Evolutionary conservation across 2,329 filamentous ascomycete species (phyloP).

Genomic region (Microdochium nivale): DNA sequence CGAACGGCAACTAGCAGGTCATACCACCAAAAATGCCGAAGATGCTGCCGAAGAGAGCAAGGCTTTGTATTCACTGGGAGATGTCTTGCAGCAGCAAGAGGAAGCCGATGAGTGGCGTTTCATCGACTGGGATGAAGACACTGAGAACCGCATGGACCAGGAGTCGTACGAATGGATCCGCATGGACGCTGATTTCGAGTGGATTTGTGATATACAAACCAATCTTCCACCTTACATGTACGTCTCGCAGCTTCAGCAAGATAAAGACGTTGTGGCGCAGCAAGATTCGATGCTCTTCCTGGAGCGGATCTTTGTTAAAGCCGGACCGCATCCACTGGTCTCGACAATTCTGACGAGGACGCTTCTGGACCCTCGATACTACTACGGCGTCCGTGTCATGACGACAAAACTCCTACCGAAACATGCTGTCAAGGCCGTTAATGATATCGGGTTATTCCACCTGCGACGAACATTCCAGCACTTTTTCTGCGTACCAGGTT

Average conservation of each 20-base stretch:
- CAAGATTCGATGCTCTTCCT: conserved; percentile 71
- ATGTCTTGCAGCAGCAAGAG: conserved; percentile 75
- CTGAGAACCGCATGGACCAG: conserved; percentile 84
- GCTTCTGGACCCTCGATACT: conserved; percentile 85
- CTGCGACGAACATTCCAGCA: conserved; percentile 79
- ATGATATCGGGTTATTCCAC: conserved; percentile 75
- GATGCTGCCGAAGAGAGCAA: conserved; percentile 72
- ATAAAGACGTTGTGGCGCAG: conserved; percentile 89
- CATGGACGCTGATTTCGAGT: conserved; percentile 96
- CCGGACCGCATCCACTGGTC: conserved; percentile 64
- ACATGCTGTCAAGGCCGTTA: conserved; percentile 61
- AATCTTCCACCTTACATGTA: conserved; percentile 96
- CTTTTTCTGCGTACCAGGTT: conserved; percentile 76
- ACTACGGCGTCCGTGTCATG: conserved; percentile 82
- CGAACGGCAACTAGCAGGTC: conserved; percentile 43
- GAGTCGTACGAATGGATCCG: conserved; percentile 99
- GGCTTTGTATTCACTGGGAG: conserved; percentile 76
- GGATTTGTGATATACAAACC: conserved; percentile 77
- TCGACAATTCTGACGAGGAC: conserved; percentile 87
- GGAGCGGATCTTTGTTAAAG: conserved; percentile 36
- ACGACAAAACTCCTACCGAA: conserved; percentile 71
- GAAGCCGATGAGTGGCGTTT: conserved; percentile 80
- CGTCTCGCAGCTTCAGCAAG: conserved; percentile 92
- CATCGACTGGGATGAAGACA: conserved; percentile 80
- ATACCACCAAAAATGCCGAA: conserved; percentile 27